These are phyloP conservation scores for Heterobasidion occidentale DNA, from an alignment of 1,284 basidiomycete species.

Conservation along the genomic window DNA sequence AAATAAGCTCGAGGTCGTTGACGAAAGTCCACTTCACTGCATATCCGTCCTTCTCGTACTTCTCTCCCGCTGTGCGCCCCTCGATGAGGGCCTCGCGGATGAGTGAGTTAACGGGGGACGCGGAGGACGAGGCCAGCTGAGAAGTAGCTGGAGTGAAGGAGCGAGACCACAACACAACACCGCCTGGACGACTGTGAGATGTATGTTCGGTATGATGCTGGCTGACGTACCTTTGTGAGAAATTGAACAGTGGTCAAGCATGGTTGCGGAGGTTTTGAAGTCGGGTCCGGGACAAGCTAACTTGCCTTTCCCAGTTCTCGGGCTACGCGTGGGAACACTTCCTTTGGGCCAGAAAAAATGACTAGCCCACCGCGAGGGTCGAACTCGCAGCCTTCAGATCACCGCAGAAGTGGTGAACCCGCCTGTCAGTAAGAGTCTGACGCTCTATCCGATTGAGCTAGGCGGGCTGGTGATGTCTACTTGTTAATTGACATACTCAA, in stretches of 20 bases:
- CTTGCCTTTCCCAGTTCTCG: too few species aligned
- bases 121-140: conserved; percentile 62
- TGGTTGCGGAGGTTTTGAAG: conserved; percentile 18
- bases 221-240: conserved; percentile 70
- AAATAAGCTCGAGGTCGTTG: conserved; percentile 90
- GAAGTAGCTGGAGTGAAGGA: conserved; percentile 85
- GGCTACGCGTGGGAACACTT: too few species aligned
- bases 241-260: conserved; percentile 88
- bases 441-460: conserved; percentile 86
- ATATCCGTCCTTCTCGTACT: conserved; percentile 87
- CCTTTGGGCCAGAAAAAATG: too few species aligned
- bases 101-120: conserved; percentile 85
- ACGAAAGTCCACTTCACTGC: conserved; percentile 89
- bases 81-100: conserved; percentile 89
- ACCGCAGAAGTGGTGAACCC: background rate
- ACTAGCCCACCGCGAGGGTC: conserved; percentile 84
- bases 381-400: conserved; percentile 87
- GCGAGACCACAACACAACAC: conserved; percentile 86
- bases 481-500: too few species aligned
- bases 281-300: background rate
- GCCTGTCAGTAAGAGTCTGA: conserved; percentile 60
- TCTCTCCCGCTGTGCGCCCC: conserved; percentile 67
- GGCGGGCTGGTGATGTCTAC: conserved; percentile 38
- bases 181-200: conserved; percentile 44
- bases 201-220: background rate